These are phyloP conservation scores for Carex myosuroides DNA, from an alignment of 176 grass and related monocot genomes.

Conservation along the genomic window DNA sequence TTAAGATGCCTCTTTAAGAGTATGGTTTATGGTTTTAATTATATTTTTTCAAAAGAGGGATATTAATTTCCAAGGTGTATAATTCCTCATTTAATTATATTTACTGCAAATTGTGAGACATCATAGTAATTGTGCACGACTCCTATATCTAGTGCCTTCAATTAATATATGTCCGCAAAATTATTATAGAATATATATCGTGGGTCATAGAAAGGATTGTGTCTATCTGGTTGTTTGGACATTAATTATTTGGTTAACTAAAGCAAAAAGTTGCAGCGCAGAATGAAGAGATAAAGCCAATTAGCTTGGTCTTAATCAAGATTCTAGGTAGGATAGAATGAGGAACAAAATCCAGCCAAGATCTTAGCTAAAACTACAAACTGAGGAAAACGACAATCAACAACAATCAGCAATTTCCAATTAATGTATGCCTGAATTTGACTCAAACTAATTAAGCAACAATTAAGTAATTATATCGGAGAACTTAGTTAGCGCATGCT, in stretches of 20 bases:
- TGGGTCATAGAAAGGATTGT: not conserved
- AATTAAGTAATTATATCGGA: not conserved
- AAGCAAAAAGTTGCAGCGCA: not conserved
- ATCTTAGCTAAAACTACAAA: slow-evolving; percentile 19
- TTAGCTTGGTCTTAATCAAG: slow-evolving; percentile 7
- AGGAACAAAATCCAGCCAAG: slow-evolving; percentile 21
- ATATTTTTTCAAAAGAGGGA: no score
- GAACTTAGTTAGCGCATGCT: not conserved
- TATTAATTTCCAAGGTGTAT: no score
- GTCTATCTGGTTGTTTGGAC: not conserved
- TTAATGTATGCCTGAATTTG: slow-evolving; percentile 16
- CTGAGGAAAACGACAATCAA: slow-evolving; percentile 9
- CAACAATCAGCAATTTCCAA: slow-evolving; percentile 17
- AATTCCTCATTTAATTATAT: no score
- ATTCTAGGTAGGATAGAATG: slow-evolving; percentile 4
- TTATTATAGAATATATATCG: not conserved
- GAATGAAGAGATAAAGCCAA: not conserved
- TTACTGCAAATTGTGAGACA: no score
- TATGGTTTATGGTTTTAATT: no score
- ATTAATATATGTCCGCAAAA: no score
- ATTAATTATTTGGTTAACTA: not conserved
- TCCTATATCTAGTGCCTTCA: not conserved
- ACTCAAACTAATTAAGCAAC: not conserved
- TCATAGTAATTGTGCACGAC: not conserved
- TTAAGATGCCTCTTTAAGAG: no score